These are phyloP conservation scores for Gossypium schwendimanii DNA, from an alignment of 441 rosid genomes.

Conservation along the genomic window DNA sequence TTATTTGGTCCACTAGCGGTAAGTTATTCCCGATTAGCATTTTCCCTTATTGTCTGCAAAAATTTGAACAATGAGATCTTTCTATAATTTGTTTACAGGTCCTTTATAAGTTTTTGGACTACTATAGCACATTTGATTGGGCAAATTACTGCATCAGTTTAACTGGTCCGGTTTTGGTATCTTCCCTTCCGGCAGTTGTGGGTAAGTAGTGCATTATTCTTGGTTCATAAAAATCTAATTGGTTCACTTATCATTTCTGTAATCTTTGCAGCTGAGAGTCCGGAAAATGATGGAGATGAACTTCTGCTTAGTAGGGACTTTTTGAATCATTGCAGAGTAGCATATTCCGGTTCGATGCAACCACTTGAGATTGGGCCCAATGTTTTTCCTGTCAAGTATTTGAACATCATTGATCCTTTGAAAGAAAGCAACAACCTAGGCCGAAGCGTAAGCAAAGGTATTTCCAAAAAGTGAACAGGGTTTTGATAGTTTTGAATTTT, in stretches of 20 bases:
- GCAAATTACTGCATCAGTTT: slow-evolving; percentile 48
- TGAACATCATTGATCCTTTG: slow-evolving; percentile 85
- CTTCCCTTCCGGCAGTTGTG: slow-evolving; percentile 41
- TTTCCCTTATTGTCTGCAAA: slow-evolving; percentile 13
- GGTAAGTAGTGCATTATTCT: slow-evolving; percentile 37
- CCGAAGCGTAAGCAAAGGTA: slow-evolving; percentile 84
- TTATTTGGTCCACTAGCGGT: slow-evolving; percentile 74
- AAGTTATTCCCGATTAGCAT: slow-evolving; percentile 22
- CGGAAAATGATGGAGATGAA: slow-evolving; percentile 32
- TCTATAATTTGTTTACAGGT: slow-evolving; percentile 46
- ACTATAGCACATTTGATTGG: slow-evolving; percentile 84
- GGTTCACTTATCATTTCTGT: slow-evolving; percentile 10
- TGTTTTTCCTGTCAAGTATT: slow-evolving; percentile 51
- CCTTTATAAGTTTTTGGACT: slow-evolving; percentile 66
- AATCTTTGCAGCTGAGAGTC: slow-evolving; percentile 29
- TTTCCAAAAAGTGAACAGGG: background rate
- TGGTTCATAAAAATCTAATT: slow-evolving; percentile 11
- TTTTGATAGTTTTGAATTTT: slow-evolving; percentile 4
- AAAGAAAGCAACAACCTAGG: slow-evolving; percentile 83
- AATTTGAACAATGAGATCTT: slow-evolving; percentile 9
- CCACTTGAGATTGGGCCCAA: slow-evolving; percentile 28
- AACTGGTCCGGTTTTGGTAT: slow-evolving; percentile 52
- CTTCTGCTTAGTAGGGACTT: slow-evolving; percentile 54
- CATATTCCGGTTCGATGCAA: slow-evolving; percentile 38
- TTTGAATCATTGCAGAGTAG: slow-evolving; percentile 38